These are phyloP conservation scores for Phymatotrichopsis omnivora DNA, from an alignment of 2,329 filamentous ascomycete genomes.

Conservation along the genomic window DNA sequence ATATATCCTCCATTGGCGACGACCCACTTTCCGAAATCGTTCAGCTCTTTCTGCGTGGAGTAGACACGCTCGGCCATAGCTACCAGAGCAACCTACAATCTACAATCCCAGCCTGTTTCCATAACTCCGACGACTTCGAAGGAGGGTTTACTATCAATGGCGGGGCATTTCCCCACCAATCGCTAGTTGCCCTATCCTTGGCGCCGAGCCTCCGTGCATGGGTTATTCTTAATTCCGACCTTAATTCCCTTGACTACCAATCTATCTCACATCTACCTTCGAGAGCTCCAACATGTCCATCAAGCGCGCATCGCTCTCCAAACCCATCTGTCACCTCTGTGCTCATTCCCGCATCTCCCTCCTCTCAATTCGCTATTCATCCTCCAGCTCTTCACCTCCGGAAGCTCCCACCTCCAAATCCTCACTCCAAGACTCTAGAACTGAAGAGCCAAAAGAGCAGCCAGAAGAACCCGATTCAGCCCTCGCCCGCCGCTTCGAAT, in stretches of 20 bases:
- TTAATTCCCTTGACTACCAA: too few relatives aligned
- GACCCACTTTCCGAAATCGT: slow-evolving; percentile 21
- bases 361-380: neutral
- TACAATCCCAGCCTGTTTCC: too few relatives aligned
- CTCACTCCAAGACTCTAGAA: slow-evolving; percentile 2
- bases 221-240: too few relatives aligned
- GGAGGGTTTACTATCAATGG: too few relatives aligned
- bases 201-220: too few relatives aligned
- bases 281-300: neutral
- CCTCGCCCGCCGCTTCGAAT: slow-evolving; percentile 44
- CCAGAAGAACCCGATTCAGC: slow-evolving; percentile 16
- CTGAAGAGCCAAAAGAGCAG: neutral
- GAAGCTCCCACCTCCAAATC: neutral
- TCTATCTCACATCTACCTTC: too few relatives aligned
- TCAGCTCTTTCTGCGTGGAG: slow-evolving; percentile 13
- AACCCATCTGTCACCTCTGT: neutral
- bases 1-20: slow-evolving; percentile 23
- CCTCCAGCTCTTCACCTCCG: slow-evolving; percentile 3
- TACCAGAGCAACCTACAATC: too few relatives aligned
- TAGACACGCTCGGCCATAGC: slow-evolving; percentile 13
- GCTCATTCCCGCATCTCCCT: neutral
- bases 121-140: too few relatives aligned
- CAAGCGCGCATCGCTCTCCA: neutral
- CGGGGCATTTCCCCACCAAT: too few relatives aligned
- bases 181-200: too few relatives aligned